Base-by-base conservation (phyloP, 495 filamentous ascomycete species). In the Neurospora discreta region DNA sequence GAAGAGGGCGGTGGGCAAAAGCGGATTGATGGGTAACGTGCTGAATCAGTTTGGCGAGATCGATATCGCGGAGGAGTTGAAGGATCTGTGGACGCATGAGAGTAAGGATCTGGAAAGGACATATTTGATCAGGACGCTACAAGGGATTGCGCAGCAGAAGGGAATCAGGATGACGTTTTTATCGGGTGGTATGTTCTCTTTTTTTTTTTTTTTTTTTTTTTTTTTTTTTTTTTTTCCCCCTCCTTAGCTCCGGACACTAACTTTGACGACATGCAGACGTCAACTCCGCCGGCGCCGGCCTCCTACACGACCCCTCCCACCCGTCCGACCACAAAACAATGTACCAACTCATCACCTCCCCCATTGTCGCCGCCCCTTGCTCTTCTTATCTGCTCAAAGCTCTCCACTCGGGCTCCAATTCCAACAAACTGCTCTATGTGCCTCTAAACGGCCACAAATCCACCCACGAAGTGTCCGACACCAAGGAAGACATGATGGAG, bases 401-500 rank as follows among this genome's bases (percentile, higher is more conserved):
- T 78, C 90, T 99, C 16, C 93, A 98, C 85, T 91, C 89, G 84
- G 87, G 98, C 77, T 90, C 98, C n/a, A 93, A 98, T 85, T 91
- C 89, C 84, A 93, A 92, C 83, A 96, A 94, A 78, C 87, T 90
- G 8, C 87, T 98, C 39, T 99, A 98, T 79, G 82, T 99, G 39
- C 96, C 95, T 2, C 86, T 87, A 60, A 99, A 99, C 81, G 96
- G 96, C 23, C 91, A 96, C 78, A 90, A 92, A 73, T 91, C 89
- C 23, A 88, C 85, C 3, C 84, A 90, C 76, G 80, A 85, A 68
- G 79, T 86, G n/a, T 85, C 83, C 30, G 95, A 99, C 78, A 99
- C 95, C 43, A 99, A 99, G 80, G 95, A 99, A 81, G 95, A 99
- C 79, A 99, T 99, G 95, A 94, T 98, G 90, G 95, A 99, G 83